These are phyloP conservation scores for Auriscalpium orientale DNA, from an alignment of 768 basidiomycete species.

Conservation along the genomic window DNA sequence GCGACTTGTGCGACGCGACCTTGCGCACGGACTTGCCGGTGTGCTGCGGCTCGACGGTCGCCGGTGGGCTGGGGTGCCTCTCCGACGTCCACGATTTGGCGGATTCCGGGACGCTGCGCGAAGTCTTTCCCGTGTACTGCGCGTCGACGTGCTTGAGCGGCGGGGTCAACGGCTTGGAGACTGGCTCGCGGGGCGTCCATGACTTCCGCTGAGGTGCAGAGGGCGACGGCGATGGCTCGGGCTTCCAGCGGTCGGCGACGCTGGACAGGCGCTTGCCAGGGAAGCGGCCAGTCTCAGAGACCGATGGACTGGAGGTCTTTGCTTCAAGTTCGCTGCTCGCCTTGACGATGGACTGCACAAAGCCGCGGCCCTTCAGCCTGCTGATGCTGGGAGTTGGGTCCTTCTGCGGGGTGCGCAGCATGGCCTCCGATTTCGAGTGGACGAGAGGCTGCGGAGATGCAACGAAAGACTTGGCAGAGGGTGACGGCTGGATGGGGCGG, in stretches of 20 bases:
- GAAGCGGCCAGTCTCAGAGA: constrained; percentile 7
- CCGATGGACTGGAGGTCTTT: constrained; percentile 26
- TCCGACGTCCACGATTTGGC: not conserved
- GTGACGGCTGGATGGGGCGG: not conserved
- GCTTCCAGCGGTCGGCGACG: constrained; percentile 10
- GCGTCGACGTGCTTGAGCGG: not conserved
- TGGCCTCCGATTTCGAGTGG: constrained; percentile 46
- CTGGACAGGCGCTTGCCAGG: constrained; percentile 2
- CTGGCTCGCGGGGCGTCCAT: constrained; percentile 3
- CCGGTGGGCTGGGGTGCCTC: not conserved
- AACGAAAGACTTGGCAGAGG: not conserved
- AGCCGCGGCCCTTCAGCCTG: constrained; percentile 75
- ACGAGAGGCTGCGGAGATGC: constrained; percentile 25
- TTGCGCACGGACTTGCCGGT: constrained; percentile 6
- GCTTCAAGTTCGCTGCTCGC: constrained; percentile 48
- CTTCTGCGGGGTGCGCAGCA: constrained; percentile 52
- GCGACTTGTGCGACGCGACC: constrained; percentile 3
- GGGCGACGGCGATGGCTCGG: constrained; percentile 1
- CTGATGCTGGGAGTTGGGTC: constrained; percentile 79
- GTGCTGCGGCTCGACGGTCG: not conserved
- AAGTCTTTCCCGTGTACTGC: too few species aligned
- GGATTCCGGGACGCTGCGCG: not conserved
- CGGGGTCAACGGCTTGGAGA: not conserved
- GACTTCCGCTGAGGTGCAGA: constrained; percentile 3
- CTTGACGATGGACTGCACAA: constrained; percentile 78